Conservation (phyloP, 768 basidiomycete genomes). For the Macrocybe gigantea region DNA sequence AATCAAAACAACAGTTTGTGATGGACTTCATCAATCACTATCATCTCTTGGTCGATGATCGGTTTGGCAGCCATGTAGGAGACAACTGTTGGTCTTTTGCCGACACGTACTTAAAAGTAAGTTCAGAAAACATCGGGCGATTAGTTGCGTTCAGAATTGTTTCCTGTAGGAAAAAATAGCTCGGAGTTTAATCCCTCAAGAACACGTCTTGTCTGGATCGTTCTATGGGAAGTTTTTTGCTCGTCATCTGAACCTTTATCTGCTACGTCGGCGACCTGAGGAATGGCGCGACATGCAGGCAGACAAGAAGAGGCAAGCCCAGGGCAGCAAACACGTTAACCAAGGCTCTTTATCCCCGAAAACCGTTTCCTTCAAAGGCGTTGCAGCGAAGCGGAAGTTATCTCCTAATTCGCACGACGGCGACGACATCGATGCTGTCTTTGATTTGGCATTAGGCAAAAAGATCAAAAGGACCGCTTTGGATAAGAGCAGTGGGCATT, state of each 20-base stretch:
- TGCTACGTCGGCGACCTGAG: constrained; percentile 73
- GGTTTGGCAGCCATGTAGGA: constrained; percentile 83
- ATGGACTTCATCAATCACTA: constrained; percentile 74
- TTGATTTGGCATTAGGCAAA: constrained; percentile 51
- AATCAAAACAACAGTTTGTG: constrained; percentile 66
- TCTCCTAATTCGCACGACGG: constrained; percentile 16
- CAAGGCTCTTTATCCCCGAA: constrained; percentile 1
- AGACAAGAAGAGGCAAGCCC: constrained; percentile 24
- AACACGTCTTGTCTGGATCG: constrained; percentile 66
- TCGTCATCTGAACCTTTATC: constrained; percentile 67
- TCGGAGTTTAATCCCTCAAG: constrained; percentile 66
- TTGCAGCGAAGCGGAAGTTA: constrained; percentile 37
- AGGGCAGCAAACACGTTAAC: constrained; percentile 1
- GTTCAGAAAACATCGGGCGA: constrained; percentile 8
- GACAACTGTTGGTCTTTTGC: constrained; percentile 89
- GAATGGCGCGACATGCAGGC: constrained; percentile 81
- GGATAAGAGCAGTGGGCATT: constrained; percentile 1
- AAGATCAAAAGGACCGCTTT: constrained; percentile 54
- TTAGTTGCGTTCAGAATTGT: constrained; percentile 4
- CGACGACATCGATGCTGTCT: constrained; percentile 76
- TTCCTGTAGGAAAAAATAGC: constrained; percentile 82
- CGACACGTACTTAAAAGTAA: constrained; percentile 90
- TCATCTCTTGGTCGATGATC: constrained; percentile 79
- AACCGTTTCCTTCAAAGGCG: constrained; percentile 1
- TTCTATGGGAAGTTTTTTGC: constrained; percentile 88